Base-by-base conservation (phyloP, 257 asterid species). In the Nicotiana knightiana region DNA sequence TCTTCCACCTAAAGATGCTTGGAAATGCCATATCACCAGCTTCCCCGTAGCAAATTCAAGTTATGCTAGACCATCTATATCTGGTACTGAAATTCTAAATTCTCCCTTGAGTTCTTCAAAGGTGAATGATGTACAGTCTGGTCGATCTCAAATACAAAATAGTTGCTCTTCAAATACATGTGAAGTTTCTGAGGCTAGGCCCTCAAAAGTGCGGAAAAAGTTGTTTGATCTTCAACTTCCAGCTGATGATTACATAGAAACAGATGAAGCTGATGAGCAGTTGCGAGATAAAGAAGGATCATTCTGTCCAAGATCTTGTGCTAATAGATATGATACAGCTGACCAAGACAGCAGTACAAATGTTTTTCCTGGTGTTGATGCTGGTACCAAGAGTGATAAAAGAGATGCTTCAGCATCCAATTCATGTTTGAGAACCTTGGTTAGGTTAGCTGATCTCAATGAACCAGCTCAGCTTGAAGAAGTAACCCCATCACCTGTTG, bases 211-310 rank as follows among this genome's bases (percentile, higher is more conserved):
- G 86, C 91, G 97, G 88, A 96, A 93, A 84, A 92, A 87, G 88
- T 65, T 91, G 89, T 93, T 96, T 32, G 97, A 93, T 89, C 99
- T 96, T 90, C 95, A 93, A 83, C 92, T 92, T 58, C 98, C 99
- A 28, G 97, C 98, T 17, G 95, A 96, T 83, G 97, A 92, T 71
- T 94, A 90, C 75, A 76, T 90, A 35, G 97, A 92, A 83, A 82
- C 90, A 10, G 98, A 93, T 82, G 97, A 92, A 64, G 89, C 58
- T 58, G 89, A 88, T 54, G 88, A 88, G 80, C 85, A 82, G 62
- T 87, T 86, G 9, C 88, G 24, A 32, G 91, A 87, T 39, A 13
- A 59, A 66, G 86, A 86, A 84, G 76, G 61, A 71, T 82, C 87
- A 65, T 79, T 80, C 51, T 62, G 61, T 26, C 85, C 89, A 58